Percentiles rank a stretch among this genome's conserved stretches.
Conservation (phyloP, 108 stramenopile species). For the Parietichytrium sp. region DNA sequence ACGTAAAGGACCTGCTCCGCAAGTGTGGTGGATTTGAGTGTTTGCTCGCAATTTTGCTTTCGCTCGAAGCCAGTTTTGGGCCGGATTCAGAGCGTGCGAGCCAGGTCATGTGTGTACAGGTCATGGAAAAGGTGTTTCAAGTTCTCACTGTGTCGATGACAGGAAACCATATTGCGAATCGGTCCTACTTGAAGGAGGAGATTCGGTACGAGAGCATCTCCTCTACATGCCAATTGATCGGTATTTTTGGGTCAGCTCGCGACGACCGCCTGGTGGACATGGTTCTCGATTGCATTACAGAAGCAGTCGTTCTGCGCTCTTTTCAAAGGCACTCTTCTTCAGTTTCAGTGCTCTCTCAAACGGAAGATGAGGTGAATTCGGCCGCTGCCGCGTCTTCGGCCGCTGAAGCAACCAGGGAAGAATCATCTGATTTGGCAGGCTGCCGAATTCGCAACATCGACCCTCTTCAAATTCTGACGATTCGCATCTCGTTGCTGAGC, state of each 20-base stretch:
- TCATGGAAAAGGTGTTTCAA: slow-evolving; percentile 23
- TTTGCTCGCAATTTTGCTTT: neutral
- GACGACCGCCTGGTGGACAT: slow-evolving; percentile 16
- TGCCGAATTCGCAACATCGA: neutral
- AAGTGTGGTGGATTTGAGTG: neutral
- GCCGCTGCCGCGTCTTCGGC: no score
- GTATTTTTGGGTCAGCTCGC: neutral
- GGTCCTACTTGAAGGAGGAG: slow-evolving; percentile 28
- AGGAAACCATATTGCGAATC: slow-evolving; percentile 31
- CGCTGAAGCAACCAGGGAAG: no score
- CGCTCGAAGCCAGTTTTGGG: neutral
- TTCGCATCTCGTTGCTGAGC: slow-evolving; percentile 13
- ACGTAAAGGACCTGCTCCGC: neutral
- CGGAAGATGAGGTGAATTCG: no score
- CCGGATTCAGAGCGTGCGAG: neutral
- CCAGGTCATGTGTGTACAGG: neutral
- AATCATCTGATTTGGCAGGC: neutral
- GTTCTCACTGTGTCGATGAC: slow-evolving; percentile 25
- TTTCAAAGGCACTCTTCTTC: neutral
- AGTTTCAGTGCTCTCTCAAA: no score
- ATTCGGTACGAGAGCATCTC: slow-evolving; percentile 33
- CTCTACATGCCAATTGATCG: slow-evolving; percentile 10
- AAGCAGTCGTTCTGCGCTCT: neutral
- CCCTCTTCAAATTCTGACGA: neutral
- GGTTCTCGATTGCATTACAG: slow-evolving; percentile 34